Evolutionary conservation across 2,329 filamentous ascomycete genomes (phyloP).

Genomic region (Colletotrichum somersetense): DNA sequence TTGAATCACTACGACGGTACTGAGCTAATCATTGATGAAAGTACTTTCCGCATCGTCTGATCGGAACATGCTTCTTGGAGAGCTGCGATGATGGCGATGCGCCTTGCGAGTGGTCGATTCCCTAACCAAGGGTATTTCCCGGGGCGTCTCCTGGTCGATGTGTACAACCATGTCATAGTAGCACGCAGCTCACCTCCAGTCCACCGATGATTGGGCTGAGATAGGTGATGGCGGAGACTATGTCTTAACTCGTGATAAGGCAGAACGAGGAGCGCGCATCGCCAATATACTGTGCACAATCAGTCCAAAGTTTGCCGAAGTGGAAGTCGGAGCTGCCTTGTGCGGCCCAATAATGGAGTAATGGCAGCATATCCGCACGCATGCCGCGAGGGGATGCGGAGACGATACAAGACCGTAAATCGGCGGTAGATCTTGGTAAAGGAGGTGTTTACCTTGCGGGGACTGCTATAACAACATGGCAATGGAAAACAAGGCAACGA

Average conservation of each 20-base stretch:
- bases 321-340: not conserved
- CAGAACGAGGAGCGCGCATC: not conserved
- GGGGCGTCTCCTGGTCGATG: not conserved
- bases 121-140: too few species aligned
- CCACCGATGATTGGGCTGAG: not conserved
- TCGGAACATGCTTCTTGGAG: conserved; percentile 84
- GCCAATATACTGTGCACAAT: not conserved
- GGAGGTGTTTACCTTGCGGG: not conserved
- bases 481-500: not conserved
- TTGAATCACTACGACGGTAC: not conserved
- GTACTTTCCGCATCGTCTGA: conserved; percentile 94
- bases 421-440: not conserved
- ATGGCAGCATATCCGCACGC: not conserved
- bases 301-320: not conserved
- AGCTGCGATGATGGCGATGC: conserved; percentile 63
- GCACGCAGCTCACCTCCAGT: not conserved
- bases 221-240: not conserved
- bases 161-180: not conserved
- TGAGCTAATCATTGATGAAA: conserved; percentile 59
- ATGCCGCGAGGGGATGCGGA: not conserved
- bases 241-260: not conserved
- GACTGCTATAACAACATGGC: not conserved
- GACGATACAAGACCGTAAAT: not conserved
- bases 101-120: too few species aligned
- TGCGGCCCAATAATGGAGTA: not conserved